Evolutionary conservation across 78 protist genomes (phyloP).

Genomic region (Dictyostelium citrinum): DNA sequence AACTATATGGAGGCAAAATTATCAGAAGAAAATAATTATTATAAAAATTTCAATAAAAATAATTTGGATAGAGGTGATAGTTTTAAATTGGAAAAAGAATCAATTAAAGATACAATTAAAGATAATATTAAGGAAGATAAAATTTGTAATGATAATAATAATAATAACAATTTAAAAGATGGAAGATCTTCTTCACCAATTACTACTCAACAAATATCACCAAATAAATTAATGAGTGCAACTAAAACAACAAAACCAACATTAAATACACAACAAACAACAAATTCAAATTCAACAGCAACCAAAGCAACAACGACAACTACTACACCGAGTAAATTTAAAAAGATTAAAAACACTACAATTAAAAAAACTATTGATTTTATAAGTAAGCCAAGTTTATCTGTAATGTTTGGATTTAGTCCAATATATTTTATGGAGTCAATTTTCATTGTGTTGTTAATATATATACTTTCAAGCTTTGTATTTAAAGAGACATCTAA

Average conservation of each 20-base stretch:
- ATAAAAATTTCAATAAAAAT: not conserved
- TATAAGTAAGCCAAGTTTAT: not conserved
- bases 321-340: not conserved
- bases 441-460: not conserved
- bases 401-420: slow-evolving; percentile 5
- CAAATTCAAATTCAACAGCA: not conserved
- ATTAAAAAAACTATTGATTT: not conserved
- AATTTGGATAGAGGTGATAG: not conserved
- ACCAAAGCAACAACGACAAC: not conserved
- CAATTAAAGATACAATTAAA: not conserved
- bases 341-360: not conserved
- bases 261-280: not conserved
- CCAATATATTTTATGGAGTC: slow-evolving; percentile 7
- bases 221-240: not conserved
- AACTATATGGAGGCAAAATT: not conserved
- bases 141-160: not conserved
- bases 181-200: not conserved
- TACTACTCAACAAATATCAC: not conserved
- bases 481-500: not conserved
- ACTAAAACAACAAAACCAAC: not conserved
- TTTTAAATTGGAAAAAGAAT: not conserved
- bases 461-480: not conserved
- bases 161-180: not conserved
- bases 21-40: slow-evolving; percentile 4
- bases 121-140: slow-evolving; percentile 2